phyloP scores from a whole-genome alignment of 179 eudicot species.

The Beta macrorhiza region DNA sequence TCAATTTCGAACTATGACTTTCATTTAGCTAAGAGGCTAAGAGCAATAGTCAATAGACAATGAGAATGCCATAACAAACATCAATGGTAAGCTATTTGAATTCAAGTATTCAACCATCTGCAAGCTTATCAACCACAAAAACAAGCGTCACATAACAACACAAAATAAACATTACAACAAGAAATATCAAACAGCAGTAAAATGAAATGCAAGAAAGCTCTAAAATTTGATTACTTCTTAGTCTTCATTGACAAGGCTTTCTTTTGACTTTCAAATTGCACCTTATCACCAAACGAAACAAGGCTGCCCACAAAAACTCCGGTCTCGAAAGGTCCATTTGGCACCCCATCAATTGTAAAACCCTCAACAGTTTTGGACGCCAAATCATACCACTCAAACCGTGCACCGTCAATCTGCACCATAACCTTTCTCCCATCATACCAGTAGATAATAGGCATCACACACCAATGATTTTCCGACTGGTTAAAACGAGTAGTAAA shows the following conservation, averaged over 20 bases:
- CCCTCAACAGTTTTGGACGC: background rate
- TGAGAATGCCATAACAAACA: too few species aligned
- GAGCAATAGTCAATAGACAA: too few species aligned
- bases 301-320: slow-evolving; percentile 15
- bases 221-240: background rate
- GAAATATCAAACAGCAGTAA: too few species aligned
- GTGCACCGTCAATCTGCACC: slow-evolving; percentile 4
- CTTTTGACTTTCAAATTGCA: background rate
- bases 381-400: slow-evolving; percentile 17
- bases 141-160: too few species aligned
- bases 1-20: too few species aligned
- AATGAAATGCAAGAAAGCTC: too few species aligned
- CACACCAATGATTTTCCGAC: background rate
- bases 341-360: slow-evolving; percentile 2
- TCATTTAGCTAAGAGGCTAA: too few species aligned
- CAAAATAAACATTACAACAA: too few species aligned
- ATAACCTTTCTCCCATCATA: slow-evolving; percentile 9
- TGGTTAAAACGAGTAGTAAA: background rate
- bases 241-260: background rate
- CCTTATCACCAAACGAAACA: slow-evolving; percentile 8
- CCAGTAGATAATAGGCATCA: slow-evolving; percentile 16
- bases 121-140: too few species aligned
- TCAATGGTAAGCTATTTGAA: too few species aligned
- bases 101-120: too few species aligned
- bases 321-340: slow-evolving; percentile 8